Base-by-base conservation (phyloP, 306 rosid genomes). In the Sophora flavescens region DNA sequence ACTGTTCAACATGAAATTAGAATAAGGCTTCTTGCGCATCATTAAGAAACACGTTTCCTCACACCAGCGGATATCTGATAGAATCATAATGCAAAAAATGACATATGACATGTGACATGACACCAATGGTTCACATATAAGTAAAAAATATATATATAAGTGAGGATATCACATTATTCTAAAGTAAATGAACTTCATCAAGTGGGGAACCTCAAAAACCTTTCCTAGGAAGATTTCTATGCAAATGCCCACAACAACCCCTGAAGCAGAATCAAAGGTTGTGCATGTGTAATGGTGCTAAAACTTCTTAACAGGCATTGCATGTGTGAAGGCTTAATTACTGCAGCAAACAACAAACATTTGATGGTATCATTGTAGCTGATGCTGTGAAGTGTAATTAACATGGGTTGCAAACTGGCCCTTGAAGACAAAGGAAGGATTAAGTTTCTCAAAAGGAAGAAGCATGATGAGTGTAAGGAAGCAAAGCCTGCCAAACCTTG, bases 331-430 rank as follows among this genome's bases (percentile, higher is more conserved):
- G 9, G 6, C 42, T 56, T 12, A 56, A 17, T 16, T 36, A 22
- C 72, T 15, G 60, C 53, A 68, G 60, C 53, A 68, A 60, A 71
- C 66, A 72, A 12, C 53, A 71, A 48, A 48, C 36, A 62, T 7
- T 38, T 16, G 30, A 63, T 38, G 50, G 6, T 36, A 9, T 14
- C 1, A 8, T 36, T 0, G 68, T 63, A 50, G 13, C 7, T 16
- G 32, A 28, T 26, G 5, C 62, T 7, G 14, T 42, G 13, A 42
- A 42, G 48, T 48, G 15, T 14, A 15, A 22, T 22, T 22, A 22
- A 39, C 14, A 79, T 76, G 84, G 78, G 76, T 17, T 62, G 77
- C 68, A 75, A 74, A 69, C 53, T n/a, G 3, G 67, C 71, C 56
- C 47, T 17, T 39, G 63, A 63, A 51, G 79, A 68, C 18, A 77